These are phyloP conservation scores for Trifolium pratense DNA, from an alignment of 306 rosid species.

Conservation along the genomic window DNA sequence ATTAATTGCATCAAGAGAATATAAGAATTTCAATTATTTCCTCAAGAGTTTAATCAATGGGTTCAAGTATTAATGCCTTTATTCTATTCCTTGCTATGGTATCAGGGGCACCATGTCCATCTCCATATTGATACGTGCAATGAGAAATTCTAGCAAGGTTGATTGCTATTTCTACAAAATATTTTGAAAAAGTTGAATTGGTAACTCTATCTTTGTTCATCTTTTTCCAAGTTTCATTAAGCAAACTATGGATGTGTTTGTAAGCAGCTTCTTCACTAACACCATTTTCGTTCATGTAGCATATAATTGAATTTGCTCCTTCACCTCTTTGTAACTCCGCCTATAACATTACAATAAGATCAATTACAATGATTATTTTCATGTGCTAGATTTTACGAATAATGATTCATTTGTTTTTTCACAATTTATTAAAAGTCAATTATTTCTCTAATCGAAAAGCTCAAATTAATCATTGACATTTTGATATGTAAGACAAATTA, in stretches of 20 bases:
- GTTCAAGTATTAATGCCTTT: constrained; percentile 49
- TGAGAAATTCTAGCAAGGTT: constrained; percentile 62
- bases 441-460: too few species aligned
- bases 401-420: too few species aligned
- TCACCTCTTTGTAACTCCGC: constrained; percentile 67
- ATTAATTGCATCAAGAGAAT: too few species aligned
- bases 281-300: constrained; percentile 46
- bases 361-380: background rate
- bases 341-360: constrained; percentile 24
- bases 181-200: constrained; percentile 44
- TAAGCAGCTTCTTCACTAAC: constrained; percentile 39
- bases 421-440: too few species aligned
- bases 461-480: too few species aligned
- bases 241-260: constrained; percentile 31
- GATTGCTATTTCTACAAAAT: constrained; percentile 42
- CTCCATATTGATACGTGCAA: constrained; percentile 62
- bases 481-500: too few species aligned
- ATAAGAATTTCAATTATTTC: too few species aligned
- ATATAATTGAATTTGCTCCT: constrained; percentile 49
- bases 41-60: constrained; percentile 44
- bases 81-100: constrained; percentile 39
- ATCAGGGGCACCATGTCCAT: constrained; percentile 61
- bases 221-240: constrained; percentile 57
- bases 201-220: constrained; percentile 47
- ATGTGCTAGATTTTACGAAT: too few species aligned